phyloP scores from a whole-genome alignment of 176 grass and related monocot species.

The Juncus effusus region DNA sequence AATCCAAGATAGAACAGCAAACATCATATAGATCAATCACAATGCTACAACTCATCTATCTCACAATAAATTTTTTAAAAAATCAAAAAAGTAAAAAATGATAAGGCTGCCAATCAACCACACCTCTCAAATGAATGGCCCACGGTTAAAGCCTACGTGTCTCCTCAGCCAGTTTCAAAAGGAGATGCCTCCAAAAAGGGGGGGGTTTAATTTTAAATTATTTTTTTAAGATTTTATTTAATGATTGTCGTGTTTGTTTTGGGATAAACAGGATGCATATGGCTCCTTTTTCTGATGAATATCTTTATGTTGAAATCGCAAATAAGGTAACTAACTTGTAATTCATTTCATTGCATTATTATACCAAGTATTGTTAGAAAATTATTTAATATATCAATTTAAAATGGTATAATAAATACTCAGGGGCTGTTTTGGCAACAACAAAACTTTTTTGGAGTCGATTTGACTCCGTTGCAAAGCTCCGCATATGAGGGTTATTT shows the following conservation, averaged over 20 bases:
- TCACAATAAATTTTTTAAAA: no score
- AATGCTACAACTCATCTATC: no score
- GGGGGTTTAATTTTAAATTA: not conserved
- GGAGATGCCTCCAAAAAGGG: no score
- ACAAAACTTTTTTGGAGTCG: slow-evolving; percentile 96
- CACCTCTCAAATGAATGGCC: no score
- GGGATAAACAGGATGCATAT: slow-evolving; percentile 79
- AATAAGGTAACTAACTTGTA: slow-evolving; percentile 63
- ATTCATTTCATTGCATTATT: not conserved
- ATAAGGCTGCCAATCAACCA: no score
- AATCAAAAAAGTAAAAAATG: no score
- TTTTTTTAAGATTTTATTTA: not conserved
- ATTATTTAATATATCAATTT: not conserved
- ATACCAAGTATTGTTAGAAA: not conserved
- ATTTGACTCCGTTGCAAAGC: slow-evolving; percentile 83
- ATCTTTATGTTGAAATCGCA: slow-evolving; percentile 99
- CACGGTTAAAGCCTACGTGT: no score
- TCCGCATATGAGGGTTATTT: slow-evolving; percentile 98
- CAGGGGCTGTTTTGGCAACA: slow-evolving; percentile 99
- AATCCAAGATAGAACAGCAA: no score
- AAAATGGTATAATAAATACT: slow-evolving; percentile 15
- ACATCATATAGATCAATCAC: no score
- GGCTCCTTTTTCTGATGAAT: slow-evolving; percentile 99
- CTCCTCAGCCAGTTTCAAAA: no score
- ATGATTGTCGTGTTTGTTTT: no score